Evolutionary conservation across 78 protist genomes (phyloP).

Genomic region (Dictyostelium brefeldianum): DNA sequence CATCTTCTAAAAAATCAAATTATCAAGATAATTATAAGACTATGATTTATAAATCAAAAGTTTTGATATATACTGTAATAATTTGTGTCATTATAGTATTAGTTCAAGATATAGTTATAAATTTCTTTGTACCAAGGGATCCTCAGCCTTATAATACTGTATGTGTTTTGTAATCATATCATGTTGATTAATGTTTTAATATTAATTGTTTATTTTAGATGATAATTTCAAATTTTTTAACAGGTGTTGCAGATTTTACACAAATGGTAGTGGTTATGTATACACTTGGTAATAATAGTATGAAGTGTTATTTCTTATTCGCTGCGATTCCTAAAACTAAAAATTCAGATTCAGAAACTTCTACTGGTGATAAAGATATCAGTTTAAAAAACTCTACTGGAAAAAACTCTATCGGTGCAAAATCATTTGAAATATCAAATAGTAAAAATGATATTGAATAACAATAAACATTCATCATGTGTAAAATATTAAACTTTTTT

Average conservation of each 20-base stretch:
- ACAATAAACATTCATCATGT: too few relatives aligned
- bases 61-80: not conserved
- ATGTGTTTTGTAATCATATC: not conserved
- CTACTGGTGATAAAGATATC: not conserved
- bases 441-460: not conserved
- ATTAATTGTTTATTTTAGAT: not conserved
- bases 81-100: not conserved
- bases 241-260: not conserved
- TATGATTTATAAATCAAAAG: not conserved
- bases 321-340: not conserved
- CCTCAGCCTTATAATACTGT: not conserved
- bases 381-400: not conserved
- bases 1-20: not conserved
- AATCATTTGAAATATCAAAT: not conserved
- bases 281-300: not conserved
- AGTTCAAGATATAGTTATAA: constrained; percentile 7
- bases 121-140: constrained; percentile 10
- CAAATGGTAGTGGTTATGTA: not conserved
- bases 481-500: too few relatives aligned
- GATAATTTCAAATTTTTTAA: constrained; percentile 2
- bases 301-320: not conserved
- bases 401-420: not conserved
- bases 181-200: not conserved
- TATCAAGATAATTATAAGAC: not conserved
- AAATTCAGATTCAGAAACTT: not conserved